phyloP scores from a whole-genome alignment of 2,329 filamentous ascomycete species.

The Fusarium poae region DNA sequence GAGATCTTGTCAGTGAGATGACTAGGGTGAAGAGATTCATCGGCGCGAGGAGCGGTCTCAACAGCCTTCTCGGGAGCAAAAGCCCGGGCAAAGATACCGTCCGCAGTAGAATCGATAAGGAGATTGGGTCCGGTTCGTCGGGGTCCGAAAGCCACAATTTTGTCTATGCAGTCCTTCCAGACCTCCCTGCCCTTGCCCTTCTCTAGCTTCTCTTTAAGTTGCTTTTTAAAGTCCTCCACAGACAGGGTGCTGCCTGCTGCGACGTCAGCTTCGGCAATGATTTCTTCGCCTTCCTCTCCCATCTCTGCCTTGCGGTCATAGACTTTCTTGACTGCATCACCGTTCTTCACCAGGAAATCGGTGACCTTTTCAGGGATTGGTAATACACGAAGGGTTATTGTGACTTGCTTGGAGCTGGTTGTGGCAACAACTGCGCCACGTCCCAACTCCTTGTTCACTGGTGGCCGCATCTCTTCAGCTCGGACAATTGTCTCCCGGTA shows the following conservation, averaged over 20 bases:
- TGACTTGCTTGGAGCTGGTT: conserved; percentile 89
- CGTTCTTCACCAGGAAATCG: conserved; percentile 86
- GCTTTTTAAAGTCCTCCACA: conserved; percentile 79
- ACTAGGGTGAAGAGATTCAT: conserved; percentile 67
- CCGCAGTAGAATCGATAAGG: conserved; percentile 83
- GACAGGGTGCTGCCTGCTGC: conserved; percentile 74
- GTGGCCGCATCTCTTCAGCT: conserved; percentile 91
- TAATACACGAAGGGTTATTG: conserved; percentile 79
- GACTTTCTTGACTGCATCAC: conserved; percentile 80
- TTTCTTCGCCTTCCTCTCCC: conserved; percentile 55
- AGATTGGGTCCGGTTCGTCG: conserved; percentile 88
- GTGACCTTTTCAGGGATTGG: conserved; percentile 84
- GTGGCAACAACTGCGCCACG: conserved; percentile 81
- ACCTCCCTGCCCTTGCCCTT: conserved; percentile 77
- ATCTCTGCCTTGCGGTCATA: conserved; percentile 73
- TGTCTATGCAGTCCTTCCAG: conserved; percentile 82
- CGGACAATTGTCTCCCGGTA: conserved; percentile 93
- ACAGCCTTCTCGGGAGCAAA: conserved; percentile 60
- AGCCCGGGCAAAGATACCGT: conserved; percentile 78
- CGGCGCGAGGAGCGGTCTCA: conserved; percentile 55
- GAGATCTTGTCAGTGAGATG: conserved; percentile 91
- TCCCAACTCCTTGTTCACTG: conserved; percentile 86
- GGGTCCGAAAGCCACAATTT: conserved; percentile 91
- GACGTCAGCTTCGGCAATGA: conserved; percentile 69
- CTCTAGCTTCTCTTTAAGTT: conserved; percentile 77